phyloP scores from a whole-genome alignment of 345 rosid species.

The Stellera chamaejasme region DNA sequence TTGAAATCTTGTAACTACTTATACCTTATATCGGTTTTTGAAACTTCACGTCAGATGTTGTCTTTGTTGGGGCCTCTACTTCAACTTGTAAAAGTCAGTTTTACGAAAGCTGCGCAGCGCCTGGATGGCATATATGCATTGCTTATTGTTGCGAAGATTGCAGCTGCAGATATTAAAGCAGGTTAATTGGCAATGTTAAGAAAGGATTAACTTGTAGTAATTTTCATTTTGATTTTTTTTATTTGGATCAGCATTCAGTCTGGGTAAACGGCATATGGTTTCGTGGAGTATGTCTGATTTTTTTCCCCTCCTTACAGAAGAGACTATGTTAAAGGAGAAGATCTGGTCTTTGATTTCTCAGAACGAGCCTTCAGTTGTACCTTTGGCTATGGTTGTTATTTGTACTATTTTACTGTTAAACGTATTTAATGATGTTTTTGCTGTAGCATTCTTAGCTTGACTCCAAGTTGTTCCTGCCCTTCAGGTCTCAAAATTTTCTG shows the following conservation, averaged over 20 bases:
- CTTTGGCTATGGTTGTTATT: slow-evolving; percentile 47
- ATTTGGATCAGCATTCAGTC: slow-evolving; percentile 5
- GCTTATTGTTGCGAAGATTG: slow-evolving; percentile 67
- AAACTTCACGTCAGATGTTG: slow-evolving; percentile 47
- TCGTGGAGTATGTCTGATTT: slow-evolving; percentile 7
- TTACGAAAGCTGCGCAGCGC: slow-evolving; percentile 82
- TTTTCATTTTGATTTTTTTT: slow-evolving; percentile 5
- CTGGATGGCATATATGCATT: slow-evolving; percentile 93
- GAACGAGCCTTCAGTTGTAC: slow-evolving; percentile 79
- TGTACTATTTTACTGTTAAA: not conserved
- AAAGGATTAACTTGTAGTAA: slow-evolving; percentile 6
- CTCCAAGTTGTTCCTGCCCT: not conserved
- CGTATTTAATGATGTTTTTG: slow-evolving; percentile 1
- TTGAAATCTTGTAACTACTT: not conserved
- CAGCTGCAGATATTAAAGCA: slow-evolving; percentile 86
- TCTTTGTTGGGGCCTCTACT: slow-evolving; percentile 70
- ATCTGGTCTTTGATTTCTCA: slow-evolving; percentile 84
- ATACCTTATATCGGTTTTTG: slow-evolving; percentile 7
- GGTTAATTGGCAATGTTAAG: slow-evolving; percentile 24
- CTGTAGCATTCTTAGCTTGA: not conserved
- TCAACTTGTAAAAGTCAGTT: slow-evolving; percentile 91
- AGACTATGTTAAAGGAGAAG: slow-evolving; percentile 77
- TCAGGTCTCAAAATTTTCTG: slow-evolving; percentile 61
- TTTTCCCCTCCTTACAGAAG: slow-evolving; percentile 47
- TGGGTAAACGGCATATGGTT: not conserved